phyloP scores from a whole-genome alignment of 805 yeast species.

The Metschnikowia kunwiensis region DNA sequence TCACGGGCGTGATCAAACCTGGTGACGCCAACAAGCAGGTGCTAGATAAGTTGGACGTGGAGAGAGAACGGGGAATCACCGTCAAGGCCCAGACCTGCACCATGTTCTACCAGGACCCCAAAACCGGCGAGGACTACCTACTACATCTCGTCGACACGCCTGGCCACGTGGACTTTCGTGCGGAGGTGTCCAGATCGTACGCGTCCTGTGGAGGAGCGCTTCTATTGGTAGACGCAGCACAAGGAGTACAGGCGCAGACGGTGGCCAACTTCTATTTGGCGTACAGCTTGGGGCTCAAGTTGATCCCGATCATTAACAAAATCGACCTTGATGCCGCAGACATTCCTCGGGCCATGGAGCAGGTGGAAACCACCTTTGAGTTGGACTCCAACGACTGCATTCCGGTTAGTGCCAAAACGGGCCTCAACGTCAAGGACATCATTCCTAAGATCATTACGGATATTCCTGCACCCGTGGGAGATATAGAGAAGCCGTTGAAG shows the following conservation, averaged over 20 bases:
- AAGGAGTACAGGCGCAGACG: conserved; percentile 97
- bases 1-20: conserved; percentile 83
- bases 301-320: conserved; percentile 88
- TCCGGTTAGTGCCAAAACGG: conserved; percentile 90
- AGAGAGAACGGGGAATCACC: conserved; percentile 93
- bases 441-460: conserved; percentile 77
- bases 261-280: conserved; percentile 96
- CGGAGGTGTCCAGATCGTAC: conserved; percentile 90
- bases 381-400: conserved; percentile 70
- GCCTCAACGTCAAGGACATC: conserved; percentile 71
- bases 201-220: conserved; percentile 97
- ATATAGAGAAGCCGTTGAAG: conserved; percentile 49
- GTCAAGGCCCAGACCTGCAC: conserved; percentile 96
- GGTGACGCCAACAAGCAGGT: conserved; percentile 73
- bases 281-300: conserved; percentile 72
- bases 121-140: conserved; percentile 68
- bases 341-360: conserved; percentile 73
- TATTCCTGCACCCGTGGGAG: conserved; percentile 77
- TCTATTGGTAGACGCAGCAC: conserved; percentile 87
- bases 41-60: conserved; percentile 88
- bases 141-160: conserved; percentile 95
- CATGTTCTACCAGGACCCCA: conserved; percentile 68
- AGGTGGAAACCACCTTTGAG: conserved; percentile 82
- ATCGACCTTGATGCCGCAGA: conserved; percentile 89
- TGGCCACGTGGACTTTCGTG: conserved; percentile 94